Evolutionary conservation across 768 basidiomycete species (phyloP).

Genomic region (Boletus rufocinnamomeus): DNA sequence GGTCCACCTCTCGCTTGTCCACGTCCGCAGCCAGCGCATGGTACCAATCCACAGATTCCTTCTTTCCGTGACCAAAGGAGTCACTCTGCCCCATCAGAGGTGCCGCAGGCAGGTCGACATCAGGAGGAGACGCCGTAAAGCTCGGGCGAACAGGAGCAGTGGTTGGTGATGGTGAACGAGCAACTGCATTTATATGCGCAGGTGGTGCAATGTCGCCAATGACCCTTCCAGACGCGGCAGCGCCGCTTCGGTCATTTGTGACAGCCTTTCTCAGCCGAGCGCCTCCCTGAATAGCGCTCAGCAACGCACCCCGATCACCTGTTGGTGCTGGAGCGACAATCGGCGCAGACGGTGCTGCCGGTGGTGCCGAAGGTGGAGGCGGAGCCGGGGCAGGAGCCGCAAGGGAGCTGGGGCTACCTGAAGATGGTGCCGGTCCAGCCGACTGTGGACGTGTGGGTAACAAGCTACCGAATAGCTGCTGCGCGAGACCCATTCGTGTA

Average conservation of each 20-base stretch:
- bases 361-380: conserved; percentile 39
- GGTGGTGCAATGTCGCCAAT: conserved; percentile 75
- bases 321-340: conserved; percentile 41
- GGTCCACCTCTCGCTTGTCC: conserved; percentile 50
- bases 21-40: conserved; percentile 69
- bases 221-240: conserved; percentile 71
- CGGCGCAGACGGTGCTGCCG: conserved; percentile 24
- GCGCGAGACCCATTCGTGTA: conserved; percentile 71
- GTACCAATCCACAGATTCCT: conserved; percentile 92
- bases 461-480: conserved; percentile 74
- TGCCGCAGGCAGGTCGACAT: conserved; percentile 21
- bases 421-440: conserved; percentile 40
- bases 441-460: conserved; percentile 61
- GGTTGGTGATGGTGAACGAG: conserved; percentile 40
- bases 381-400: conserved; percentile 41
- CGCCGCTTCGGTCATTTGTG: conserved; percentile 82
- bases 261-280: conserved; percentile 67
- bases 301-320: conserved; percentile 63
- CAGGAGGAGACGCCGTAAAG: conserved; percentile 23
- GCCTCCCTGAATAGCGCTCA: conserved; percentile 80
- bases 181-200: conserved; percentile 57
- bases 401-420: conserved; percentile 30
- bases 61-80: conserved; percentile 44
- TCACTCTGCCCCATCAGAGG: conserved; percentile 16
- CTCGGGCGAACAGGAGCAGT: background rate